phyloP scores from a whole-genome alignment of 129 eudicot genomes.

The Artemisia tridentata region DNA sequence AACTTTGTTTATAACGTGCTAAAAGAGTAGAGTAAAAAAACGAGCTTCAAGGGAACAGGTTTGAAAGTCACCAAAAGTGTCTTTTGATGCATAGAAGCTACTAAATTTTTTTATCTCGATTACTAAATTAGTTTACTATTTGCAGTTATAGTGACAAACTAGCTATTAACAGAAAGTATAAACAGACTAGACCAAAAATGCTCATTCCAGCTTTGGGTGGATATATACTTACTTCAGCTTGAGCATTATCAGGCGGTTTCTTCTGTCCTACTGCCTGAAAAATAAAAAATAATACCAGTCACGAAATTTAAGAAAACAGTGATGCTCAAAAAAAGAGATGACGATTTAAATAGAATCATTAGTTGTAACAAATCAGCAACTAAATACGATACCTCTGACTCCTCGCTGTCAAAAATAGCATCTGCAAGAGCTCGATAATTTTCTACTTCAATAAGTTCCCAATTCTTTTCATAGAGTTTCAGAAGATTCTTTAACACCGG shows the following conservation, averaged over 20 bases:
- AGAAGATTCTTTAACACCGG: conserved; percentile 74
- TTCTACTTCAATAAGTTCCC: conserved; percentile 89
- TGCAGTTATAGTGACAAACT: background rate
- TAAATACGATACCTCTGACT: conserved; percentile 36
- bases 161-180: background rate
- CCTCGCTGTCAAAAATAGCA: conserved; percentile 79
- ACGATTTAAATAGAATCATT: background rate
- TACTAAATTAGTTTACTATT: too few species aligned
- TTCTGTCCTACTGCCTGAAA: conserved; percentile 48
- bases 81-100: too few species aligned
- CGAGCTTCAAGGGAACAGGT: too few species aligned
- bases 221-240: conserved; percentile 37
- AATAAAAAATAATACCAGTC: conserved; percentile 14
- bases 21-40: too few species aligned
- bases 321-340: conserved; percentile 8
- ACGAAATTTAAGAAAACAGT: background rate
- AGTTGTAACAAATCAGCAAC: background rate
- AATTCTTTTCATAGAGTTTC: conserved; percentile 74
- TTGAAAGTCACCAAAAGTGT: too few species aligned
- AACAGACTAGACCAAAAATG: background rate
- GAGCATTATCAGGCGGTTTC: conserved; percentile 42
- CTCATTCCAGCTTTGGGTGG: background rate
- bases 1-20: background rate
- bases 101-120: too few species aligned
- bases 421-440: conserved; percentile 90